Evolutionary conservation across 805 yeast genomes (phyloP).

Genomic region (Cyberlindnera petersonii): DNA sequence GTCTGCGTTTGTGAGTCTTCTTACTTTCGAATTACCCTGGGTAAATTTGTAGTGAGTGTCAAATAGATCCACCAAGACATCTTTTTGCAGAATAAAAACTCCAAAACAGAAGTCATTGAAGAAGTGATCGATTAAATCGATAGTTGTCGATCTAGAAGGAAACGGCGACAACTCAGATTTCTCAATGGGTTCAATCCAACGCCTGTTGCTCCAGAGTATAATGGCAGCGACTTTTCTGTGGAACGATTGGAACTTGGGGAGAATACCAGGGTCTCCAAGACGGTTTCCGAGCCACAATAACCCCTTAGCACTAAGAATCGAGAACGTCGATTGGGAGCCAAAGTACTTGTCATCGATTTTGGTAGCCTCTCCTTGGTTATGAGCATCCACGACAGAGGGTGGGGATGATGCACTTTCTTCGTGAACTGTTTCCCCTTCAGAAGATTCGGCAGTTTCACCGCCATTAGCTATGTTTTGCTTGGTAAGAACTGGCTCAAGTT

Average conservation of each 20-base stretch:
- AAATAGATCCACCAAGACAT: constrained; percentile 20
- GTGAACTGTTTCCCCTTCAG: not conserved
- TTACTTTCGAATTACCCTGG: constrained; percentile 4
- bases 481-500: constrained; percentile 16
- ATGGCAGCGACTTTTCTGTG: constrained; percentile 18
- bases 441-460: constrained; percentile 3
- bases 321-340: constrained; percentile 29
- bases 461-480: not conserved
- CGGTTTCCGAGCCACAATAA: constrained; percentile 34
- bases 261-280: constrained; percentile 19
- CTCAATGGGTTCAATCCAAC: constrained; percentile 36
- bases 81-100: constrained; percentile 10
- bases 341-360: constrained; percentile 14
- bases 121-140: constrained; percentile 16
- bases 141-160: constrained; percentile 29
- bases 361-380: not conserved
- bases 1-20: constrained; percentile 29
- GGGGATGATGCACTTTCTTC: not conserved
- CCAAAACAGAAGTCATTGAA: constrained; percentile 12
- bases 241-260: constrained; percentile 25
- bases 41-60: constrained; percentile 17
- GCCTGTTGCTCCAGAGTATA: constrained; percentile 21
- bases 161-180: constrained; percentile 26
- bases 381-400: not conserved
- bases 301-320: constrained; percentile 40